phyloP scores from a whole-genome alignment of 768 basidiomycete species.

The Boletus rex-veris region DNA sequence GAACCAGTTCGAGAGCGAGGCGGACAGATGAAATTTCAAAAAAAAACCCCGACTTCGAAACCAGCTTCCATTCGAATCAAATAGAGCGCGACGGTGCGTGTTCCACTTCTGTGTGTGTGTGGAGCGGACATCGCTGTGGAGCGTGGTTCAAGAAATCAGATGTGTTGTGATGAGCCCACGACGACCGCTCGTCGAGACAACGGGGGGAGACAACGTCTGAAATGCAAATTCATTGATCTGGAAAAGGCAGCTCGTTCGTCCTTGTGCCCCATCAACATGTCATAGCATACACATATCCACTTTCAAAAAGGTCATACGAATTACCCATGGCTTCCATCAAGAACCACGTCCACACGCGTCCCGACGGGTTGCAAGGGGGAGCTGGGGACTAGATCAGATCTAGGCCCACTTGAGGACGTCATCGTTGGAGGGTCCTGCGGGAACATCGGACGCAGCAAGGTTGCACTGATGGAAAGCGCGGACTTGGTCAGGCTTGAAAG shows the following conservation, averaged over 20 bases:
- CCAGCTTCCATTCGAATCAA: conserved; percentile 18
- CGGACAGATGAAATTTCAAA: conserved; percentile 8
- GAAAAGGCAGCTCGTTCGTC: conserved; percentile 5
- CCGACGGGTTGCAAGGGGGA: not conserved
- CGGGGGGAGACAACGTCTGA: not conserved
- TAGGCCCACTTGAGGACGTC: conserved; percentile 46
- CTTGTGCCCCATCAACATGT: not conserved
- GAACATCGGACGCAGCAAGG: conserved; percentile 49
- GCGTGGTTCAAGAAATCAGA: not conserved
- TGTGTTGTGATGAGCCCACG: no score
- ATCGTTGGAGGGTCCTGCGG: conserved; percentile 43
- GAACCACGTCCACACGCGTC: conserved; percentile 2
- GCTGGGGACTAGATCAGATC: conserved; percentile 2
- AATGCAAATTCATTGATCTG: conserved; percentile 12
- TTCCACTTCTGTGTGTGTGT: not conserved
- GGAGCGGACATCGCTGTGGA: conserved; percentile 11
- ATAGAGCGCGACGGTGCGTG: not conserved
- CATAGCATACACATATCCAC: conserved; percentile 5
- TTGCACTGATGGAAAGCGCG: conserved; percentile 57
- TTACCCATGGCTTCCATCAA: conserved; percentile 4
- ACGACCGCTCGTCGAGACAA: no score
- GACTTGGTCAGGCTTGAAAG: conserved; percentile 48
- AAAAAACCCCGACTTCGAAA: not conserved
- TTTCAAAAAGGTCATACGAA: not conserved
- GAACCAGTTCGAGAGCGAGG: not conserved